A percentile compares a stretch with the other conserved stretches of the same genome.
Evolutionary conservation across 192 early-diverging fungal species (phyloP).

Genomic region (Tieghemiomyces parasiticus): DNA sequence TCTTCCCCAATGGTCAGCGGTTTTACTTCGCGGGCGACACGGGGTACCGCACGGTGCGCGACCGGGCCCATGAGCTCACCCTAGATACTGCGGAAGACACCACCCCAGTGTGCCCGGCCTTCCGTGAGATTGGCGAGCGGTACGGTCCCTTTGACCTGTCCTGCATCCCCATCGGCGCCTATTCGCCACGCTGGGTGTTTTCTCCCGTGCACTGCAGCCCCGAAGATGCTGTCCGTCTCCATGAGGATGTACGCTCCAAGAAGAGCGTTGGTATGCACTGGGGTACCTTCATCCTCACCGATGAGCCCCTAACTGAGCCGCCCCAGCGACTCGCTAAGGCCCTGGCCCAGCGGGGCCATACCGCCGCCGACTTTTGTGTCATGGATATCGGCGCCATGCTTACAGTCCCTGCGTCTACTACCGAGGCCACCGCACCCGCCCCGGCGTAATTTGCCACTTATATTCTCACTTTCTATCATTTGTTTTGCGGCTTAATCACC

Average conservation of each 20-base stretch:
- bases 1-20: conserved; percentile 18
- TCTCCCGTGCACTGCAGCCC: conserved; percentile 62
- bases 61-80: conserved; percentile 23
- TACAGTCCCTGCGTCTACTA: neutral
- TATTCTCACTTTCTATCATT: no score
- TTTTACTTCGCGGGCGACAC: conserved; percentile 49
- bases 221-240: conserved; percentile 64
- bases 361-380: conserved; percentile 22
- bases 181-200: conserved; percentile 50
- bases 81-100: conserved; percentile 5
- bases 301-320: conserved; percentile 53
- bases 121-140: conserved; percentile 62
- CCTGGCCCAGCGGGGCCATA: conserved; percentile 36
- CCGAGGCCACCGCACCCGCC: no score
- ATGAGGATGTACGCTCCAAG: conserved; percentile 51
- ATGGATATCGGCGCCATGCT: conserved; percentile 36
- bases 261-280: conserved; percentile 68
- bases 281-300: conserved; percentile 68
- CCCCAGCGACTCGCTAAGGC: conserved; percentile 38
- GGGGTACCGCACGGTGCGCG: conserved; percentile 50
- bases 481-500: no score
- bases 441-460: no score
- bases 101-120: conserved; percentile 61
- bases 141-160: conserved; percentile 59
- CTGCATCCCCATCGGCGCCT: conserved; percentile 77